Conservation (phyloP, 73 alveolate genomes). For the Symbiodinium natans region DNA sequence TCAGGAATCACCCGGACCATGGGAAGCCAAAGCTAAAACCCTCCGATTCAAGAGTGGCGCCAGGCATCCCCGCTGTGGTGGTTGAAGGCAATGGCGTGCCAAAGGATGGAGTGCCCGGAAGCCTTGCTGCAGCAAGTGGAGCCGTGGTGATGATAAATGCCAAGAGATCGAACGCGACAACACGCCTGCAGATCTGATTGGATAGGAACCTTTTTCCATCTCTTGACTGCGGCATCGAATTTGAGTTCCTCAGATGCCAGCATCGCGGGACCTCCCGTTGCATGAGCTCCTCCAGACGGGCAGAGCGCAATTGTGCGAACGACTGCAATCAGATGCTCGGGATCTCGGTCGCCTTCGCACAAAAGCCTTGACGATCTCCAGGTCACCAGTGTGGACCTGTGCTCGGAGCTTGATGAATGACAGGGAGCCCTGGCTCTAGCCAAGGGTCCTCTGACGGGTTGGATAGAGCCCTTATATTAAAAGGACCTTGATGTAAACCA, state of each 20-base stretch:
- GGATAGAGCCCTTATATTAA: too few species aligned
- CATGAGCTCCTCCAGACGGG: constrained; percentile 20
- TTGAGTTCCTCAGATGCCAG: neutral
- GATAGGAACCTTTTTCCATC: too few species aligned
- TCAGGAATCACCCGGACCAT: too few species aligned
- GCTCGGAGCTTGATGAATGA: neutral
- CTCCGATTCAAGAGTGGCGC: neutral
- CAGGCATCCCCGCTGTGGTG: constrained; percentile 35
- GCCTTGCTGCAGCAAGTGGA: constrained; percentile 16
- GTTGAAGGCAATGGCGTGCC: constrained; percentile 85
- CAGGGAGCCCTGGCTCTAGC: too few species aligned
- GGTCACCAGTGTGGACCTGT: constrained; percentile 70
- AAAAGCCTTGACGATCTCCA: constrained; percentile 55
- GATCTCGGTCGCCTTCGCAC: constrained; percentile 30
- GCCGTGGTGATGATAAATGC: too few species aligned
- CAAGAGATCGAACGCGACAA: too few species aligned
- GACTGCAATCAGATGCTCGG: neutral
- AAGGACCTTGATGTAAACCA: too few species aligned
- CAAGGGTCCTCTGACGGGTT: too few species aligned
- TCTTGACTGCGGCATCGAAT: too few species aligned
- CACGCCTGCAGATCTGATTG: too few species aligned
- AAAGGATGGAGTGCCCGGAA: constrained; percentile 70
- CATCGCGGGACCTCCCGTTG: constrained; percentile 56
- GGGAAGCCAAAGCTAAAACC: too few species aligned
- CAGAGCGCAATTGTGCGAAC: neutral